Conservation (phyloP, 306 rosid species). For the Hylodesmum podocarpum region DNA sequence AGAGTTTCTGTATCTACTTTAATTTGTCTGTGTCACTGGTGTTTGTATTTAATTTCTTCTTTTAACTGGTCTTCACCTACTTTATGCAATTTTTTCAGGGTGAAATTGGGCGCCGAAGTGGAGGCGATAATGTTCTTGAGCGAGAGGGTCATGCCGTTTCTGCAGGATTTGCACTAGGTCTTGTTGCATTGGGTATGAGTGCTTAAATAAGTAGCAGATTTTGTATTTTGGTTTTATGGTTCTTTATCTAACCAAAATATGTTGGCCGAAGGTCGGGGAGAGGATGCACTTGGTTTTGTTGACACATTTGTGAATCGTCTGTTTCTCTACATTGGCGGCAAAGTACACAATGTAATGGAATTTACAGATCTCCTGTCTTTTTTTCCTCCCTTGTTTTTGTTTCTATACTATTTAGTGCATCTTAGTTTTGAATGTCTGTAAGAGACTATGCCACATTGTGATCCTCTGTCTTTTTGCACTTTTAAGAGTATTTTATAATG, state of each 20-base stretch:
- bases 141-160: constrained; percentile 99
- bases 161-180: constrained; percentile 96
- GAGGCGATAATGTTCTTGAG: constrained; percentile 97
- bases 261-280: constrained; percentile 81
- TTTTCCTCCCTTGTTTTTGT: not conserved
- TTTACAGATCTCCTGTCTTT: not conserved
- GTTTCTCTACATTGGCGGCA: constrained; percentile 83
- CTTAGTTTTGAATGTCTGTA: not conserved
- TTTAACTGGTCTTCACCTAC: constrained; percentile 1
- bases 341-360: constrained; percentile 60
- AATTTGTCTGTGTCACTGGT: constrained; percentile 21
- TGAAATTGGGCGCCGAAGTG: constrained; percentile 94
- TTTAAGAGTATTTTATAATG: constrained; percentile 25
- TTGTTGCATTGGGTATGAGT: constrained; percentile 82
- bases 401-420: not conserved
- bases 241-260: constrained; percentile 39
- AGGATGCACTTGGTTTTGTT: constrained; percentile 77
- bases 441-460: constrained; percentile 5
- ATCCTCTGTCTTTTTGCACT: constrained; percentile 17
- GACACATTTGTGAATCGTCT: constrained; percentile 78
- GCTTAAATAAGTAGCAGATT: constrained; percentile 12
- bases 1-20: constrained; percentile 16
- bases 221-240: constrained; percentile 24
- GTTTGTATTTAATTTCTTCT: constrained; percentile 23
- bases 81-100: constrained; percentile 47